Base-by-base conservation (phyloP, 192 early-diverging fungal species). In the Backusella liffmaniae region DNA sequence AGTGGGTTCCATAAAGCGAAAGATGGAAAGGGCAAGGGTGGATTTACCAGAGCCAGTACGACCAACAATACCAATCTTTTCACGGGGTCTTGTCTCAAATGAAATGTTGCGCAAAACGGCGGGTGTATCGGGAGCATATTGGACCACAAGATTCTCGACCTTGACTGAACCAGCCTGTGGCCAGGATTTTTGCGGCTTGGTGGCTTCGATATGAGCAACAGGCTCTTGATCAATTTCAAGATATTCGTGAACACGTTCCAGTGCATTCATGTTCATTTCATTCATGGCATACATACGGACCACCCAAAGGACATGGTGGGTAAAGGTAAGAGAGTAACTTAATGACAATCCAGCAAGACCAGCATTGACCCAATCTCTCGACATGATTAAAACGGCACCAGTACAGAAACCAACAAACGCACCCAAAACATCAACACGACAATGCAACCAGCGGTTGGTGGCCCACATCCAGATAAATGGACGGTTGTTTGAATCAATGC, bases 1-100 rank as follows among this genome's bases (percentile, higher is more conserved):
- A 6, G 84, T 76, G 0, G 91, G 88, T 73, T 94, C 92, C 77
- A 95, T 84, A 35, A 97, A 92, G 16, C 95, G 90, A 79, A 96
- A 87, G 70, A 96, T 81, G 9, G 91, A 87, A 62, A 94, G 84
- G 4, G 90, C 88, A 67, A 96, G 79, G 0, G 92, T 92, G 18
- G 89, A 90, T 76, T 96, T 96, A 34, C 94, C 94, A 4, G 92
- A 90, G 32, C 94, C 95, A 13, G 94, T 94, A 21, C 96, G 87
- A 12, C 96, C 96, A 46, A 96, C 95, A 46, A 98, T 92, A 42
- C 96, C 97, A 79, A 98, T 92, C 82, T 96, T 96, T 83, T 89
- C 88, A n/a, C 84, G 67, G 4, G 91, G 86, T 5, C 82, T 82
- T 35, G 96, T 90, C 4, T 80, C 34, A 66, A 97, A 90, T 10